A percentile compares a stretch with the other conserved stretches of the same genome.
phyloP scores from a whole-genome alignment of 176 grass and related monocot genomes.

The Oryza rufipogon region DNA sequence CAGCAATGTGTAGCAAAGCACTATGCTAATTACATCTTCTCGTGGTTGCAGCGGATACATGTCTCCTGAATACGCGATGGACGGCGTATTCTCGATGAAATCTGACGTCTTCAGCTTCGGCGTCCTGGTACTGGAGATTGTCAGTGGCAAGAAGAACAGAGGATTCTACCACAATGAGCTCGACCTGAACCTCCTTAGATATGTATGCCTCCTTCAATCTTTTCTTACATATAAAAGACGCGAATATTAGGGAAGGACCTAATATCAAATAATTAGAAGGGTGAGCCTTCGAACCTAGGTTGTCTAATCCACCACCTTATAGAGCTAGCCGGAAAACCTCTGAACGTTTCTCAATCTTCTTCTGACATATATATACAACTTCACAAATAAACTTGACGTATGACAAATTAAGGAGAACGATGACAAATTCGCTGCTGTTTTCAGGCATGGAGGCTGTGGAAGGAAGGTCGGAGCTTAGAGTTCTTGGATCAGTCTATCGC shows the following conservation, averaged over 20 bases:
- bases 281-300: too few relatives aligned
- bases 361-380: too few relatives aligned
- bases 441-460: slow-evolving; percentile 76
- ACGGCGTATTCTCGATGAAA: slow-evolving; percentile 65
- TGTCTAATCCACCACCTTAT: too few relatives aligned
- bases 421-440: not conserved
- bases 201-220: slow-evolving; percentile 40
- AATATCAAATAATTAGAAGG: too few relatives aligned
- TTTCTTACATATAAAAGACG: not conserved
- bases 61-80: slow-evolving; percentile 79
- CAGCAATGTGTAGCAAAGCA: not conserved
- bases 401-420: not conserved
- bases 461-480: slow-evolving; percentile 40
- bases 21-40: not conserved
- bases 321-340: too few relatives aligned
- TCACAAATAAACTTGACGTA: not conserved
- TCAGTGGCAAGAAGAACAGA: slow-evolving; percentile 66
- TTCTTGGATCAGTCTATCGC: slow-evolving; percentile 45
- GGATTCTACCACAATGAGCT: slow-evolving; percentile 36
- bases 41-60: slow-evolving; percentile 68
- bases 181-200: slow-evolving; percentile 54
- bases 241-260: too few relatives aligned
- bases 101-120: slow-evolving; percentile 82
- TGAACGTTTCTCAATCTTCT: not conserved
- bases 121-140: slow-evolving; percentile 63